These are phyloP conservation scores for Parmelia sp. DNA, from an alignment of 495 filamentous ascomycete genomes.

Conservation along the genomic window DNA sequence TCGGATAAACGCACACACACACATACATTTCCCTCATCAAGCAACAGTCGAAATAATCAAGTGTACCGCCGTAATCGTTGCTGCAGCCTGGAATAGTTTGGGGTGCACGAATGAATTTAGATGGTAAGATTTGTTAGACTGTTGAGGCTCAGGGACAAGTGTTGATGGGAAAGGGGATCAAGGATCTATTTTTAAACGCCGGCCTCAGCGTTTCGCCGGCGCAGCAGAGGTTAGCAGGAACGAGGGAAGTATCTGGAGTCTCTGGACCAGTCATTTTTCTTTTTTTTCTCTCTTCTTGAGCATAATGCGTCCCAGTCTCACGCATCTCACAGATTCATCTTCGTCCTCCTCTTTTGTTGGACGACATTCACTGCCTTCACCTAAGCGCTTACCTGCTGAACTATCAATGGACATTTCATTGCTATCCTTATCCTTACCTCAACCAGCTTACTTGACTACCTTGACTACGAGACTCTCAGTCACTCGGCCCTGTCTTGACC, in stretches of 20 bases:
- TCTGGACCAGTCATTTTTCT: background rate
- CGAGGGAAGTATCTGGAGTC: background rate
- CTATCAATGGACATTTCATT: conserved; percentile 17
- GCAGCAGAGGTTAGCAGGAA: no score
- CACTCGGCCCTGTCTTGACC: no score
- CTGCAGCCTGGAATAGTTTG: background rate
- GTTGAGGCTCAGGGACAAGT: background rate
- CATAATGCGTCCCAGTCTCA: no score
- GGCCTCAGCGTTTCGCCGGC: conserved; percentile 15
- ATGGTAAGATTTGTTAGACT: background rate
- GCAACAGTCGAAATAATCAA: background rate
- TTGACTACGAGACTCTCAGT: no score
- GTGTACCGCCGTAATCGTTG: background rate
- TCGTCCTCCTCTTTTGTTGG: no score
- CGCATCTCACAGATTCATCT: conserved; percentile 1
- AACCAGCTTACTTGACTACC: background rate
- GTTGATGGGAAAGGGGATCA: background rate
- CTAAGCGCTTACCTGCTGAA: conserved; percentile 17
- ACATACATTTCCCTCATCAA: no score
- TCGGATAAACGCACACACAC: no score
- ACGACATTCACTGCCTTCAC: conserved; percentile 10
- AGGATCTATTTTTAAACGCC: conserved; percentile 8
- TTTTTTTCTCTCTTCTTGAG: background rate
- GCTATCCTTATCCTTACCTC: background rate
- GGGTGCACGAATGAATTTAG: background rate